A percentile compares a stretch with the other conserved stretches of the same genome.
Conservation (phyloP, 805 yeast species). For the Candida ficus region DNA sequence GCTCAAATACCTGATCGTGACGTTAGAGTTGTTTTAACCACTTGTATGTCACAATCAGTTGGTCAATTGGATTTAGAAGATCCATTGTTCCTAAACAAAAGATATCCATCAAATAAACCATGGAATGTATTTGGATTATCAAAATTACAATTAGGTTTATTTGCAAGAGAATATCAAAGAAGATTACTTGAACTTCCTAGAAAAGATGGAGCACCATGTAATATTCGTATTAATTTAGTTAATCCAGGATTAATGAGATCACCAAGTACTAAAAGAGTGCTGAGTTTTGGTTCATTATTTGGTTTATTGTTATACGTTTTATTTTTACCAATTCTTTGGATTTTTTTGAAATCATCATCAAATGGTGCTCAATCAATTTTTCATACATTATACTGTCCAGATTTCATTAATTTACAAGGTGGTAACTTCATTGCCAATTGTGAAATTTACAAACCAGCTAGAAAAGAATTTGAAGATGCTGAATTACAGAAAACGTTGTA, state of each 20-base stretch:
- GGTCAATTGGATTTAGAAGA: constrained; percentile 61
- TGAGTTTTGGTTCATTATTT: constrained; percentile 68
- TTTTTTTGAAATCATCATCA: constrained; percentile 66
- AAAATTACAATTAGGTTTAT: constrained; percentile 68
- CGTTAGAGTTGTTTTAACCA: constrained; percentile 72
- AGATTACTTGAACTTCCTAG: constrained; percentile 54
- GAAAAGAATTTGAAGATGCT: constrained; percentile 60
- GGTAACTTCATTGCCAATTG: constrained; percentile 77
- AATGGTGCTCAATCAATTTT: constrained; percentile 80
- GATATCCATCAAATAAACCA: constrained; percentile 59
- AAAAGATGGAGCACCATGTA: constrained; percentile 66
- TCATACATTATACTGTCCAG: constrained; percentile 68
- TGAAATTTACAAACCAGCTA: constrained; percentile 42
- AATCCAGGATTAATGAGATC: constrained; percentile 94
- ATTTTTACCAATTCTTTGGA: constrained; percentile 77
- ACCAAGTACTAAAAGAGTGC: constrained; percentile 72
- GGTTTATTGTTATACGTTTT: constrained; percentile 62
- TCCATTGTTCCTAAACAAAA: constrained; percentile 53
- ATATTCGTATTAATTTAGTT: constrained; percentile 65
- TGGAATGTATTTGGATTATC: constrained; percentile 80
- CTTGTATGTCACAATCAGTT: constrained; percentile 73
- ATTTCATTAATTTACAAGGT: constrained; percentile 54
- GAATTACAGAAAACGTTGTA: constrained; percentile 57
- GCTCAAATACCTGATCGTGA: constrained; percentile 95
- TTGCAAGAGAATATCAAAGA: constrained; percentile 75